Percentiles rank a stretch among this genome's conserved stretches.
Evolutionary conservation across 208 protist species (phyloP).

Genomic region (Leishmania turanica): DNA sequence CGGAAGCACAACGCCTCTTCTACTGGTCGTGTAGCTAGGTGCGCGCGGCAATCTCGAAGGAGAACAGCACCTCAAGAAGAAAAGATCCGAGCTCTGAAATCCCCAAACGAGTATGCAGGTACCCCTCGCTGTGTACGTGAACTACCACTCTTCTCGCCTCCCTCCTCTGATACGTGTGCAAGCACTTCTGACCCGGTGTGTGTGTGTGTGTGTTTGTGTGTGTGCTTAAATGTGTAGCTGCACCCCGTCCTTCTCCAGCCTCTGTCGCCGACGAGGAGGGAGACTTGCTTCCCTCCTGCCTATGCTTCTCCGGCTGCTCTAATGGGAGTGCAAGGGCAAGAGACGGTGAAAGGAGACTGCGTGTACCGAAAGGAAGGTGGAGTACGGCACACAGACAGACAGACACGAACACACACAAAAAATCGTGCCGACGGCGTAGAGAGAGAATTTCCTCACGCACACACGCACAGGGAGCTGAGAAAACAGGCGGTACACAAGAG

Average conservation of each 20-base stretch:
- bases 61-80: not conserved
- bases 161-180: not conserved
- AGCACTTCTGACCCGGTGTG: not conserved
- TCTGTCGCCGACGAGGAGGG: not conserved
- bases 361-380: not conserved
- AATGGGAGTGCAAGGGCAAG: not conserved
- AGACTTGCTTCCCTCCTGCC: not conserved
- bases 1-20: not conserved
- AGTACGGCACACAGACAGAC: not conserved
- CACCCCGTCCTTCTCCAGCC: not conserved
- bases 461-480: not conserved
- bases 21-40: not conserved
- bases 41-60: not conserved
- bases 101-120: not conserved
- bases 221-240: not conserved
- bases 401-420: not conserved
- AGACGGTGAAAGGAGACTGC: not conserved
- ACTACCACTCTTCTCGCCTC: not conserved
- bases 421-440: not conserved
- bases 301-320: not conserved
- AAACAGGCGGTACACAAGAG: not conserved
- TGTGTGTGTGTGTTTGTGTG: constrained; percentile 2
- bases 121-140: not conserved
- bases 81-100: not conserved
- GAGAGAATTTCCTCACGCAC: not conserved